A percentile compares a stretch with the other conserved stretches of the same genome.
phyloP scores from a whole-genome alignment of 2,329 filamentous ascomycete genomes.

The Calonectria henricotiae region DNA sequence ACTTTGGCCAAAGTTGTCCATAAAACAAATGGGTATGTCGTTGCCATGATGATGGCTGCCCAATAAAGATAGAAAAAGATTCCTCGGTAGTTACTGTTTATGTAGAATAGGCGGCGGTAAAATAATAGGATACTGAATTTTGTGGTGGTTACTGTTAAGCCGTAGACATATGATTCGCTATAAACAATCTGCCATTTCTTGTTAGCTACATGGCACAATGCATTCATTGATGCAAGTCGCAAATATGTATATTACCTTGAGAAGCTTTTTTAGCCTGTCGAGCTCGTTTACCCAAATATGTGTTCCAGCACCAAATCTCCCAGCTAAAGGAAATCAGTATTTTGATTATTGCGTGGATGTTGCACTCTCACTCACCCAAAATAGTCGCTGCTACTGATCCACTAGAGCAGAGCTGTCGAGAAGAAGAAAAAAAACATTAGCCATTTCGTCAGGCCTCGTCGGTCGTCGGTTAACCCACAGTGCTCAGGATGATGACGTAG shows the following conservation, averaged over 20 bases:
- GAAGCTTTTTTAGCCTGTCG: conserved; percentile 16
- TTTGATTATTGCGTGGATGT: not conserved
- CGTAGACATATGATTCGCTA: conserved; percentile 32
- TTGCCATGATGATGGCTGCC: conserved; percentile 19
- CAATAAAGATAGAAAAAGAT: conserved; percentile 30
- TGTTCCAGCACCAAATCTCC: conserved; percentile 31
- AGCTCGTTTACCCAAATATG: conserved; percentile 34
- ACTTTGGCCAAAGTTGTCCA: conserved; percentile 34
- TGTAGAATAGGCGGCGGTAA: conserved; percentile 36
- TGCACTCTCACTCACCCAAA: conserved; percentile 7
- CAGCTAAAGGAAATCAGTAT: conserved; percentile 19
- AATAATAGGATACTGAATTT: conserved; percentile 38
- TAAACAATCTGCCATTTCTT: conserved; percentile 18
- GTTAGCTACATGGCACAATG: not conserved
- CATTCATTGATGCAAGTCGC: not conserved
- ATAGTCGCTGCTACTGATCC: conserved; percentile 21
- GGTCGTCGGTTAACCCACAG: conserved; percentile 23
- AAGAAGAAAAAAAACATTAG: not conserved
- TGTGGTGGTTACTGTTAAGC: conserved; percentile 31
- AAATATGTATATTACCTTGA: conserved; percentile 24
- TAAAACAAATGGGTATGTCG: conserved; percentile 23
- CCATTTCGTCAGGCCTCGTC: not conserved
- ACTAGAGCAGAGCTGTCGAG: conserved; percentile 20
- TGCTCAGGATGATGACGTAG: conserved; percentile 33
- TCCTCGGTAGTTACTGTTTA: not conserved